A percentile compares a stretch with the other conserved stretches of the same genome.
phyloP scores from a whole-genome alignment of 768 basidiomycete genomes.

The Rubroboletus satanas region DNA sequence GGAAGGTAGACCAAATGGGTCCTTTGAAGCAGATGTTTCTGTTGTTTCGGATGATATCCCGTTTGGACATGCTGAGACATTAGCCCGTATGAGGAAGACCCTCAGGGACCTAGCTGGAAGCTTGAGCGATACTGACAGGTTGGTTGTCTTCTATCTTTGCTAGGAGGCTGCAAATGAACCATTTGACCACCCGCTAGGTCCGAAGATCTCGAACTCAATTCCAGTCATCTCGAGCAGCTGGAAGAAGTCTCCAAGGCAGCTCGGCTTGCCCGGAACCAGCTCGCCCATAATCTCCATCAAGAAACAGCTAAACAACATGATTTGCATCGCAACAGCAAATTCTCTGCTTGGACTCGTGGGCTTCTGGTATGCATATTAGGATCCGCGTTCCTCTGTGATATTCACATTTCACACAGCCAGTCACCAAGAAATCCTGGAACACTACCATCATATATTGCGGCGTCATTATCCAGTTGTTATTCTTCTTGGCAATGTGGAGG shows the following conservation, averaged over 20 bases:
- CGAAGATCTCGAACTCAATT: conserved; percentile 37
- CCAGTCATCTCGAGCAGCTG: conserved; percentile 46
- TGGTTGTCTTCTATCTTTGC: conserved; percentile 4
- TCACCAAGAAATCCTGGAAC: conserved; percentile 19
- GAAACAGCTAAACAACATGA: conserved; percentile 37
- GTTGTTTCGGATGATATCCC: conserved; percentile 20
- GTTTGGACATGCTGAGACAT: conserved; percentile 44
- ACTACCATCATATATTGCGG: conserved; percentile 35
- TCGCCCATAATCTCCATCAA: conserved; percentile 41
- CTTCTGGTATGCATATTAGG: conserved; percentile 35
- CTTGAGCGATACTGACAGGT: conserved; percentile 60
- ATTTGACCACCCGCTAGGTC: conserved; percentile 32
- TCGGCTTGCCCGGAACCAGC: conserved; percentile 44
- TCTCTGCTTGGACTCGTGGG: conserved; percentile 36
- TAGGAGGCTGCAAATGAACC: conserved; percentile 3
- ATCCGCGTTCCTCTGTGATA: neutral
- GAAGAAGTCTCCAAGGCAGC: conserved; percentile 51
- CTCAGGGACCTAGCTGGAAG: conserved; percentile 54
- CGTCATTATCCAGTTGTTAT: conserved; percentile 42
- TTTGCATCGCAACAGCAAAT: conserved; percentile 32
- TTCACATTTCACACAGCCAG: conserved; percentile 18
- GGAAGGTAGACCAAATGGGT: conserved; percentile 14
- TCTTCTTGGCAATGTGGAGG: conserved; percentile 57
- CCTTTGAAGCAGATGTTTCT: conserved; percentile 20
- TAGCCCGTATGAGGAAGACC: conserved; percentile 55